These are phyloP conservation scores for Thinopyrum elongatum DNA, from an alignment of 176 grass and related monocot species.

Conservation along the genomic window DNA sequence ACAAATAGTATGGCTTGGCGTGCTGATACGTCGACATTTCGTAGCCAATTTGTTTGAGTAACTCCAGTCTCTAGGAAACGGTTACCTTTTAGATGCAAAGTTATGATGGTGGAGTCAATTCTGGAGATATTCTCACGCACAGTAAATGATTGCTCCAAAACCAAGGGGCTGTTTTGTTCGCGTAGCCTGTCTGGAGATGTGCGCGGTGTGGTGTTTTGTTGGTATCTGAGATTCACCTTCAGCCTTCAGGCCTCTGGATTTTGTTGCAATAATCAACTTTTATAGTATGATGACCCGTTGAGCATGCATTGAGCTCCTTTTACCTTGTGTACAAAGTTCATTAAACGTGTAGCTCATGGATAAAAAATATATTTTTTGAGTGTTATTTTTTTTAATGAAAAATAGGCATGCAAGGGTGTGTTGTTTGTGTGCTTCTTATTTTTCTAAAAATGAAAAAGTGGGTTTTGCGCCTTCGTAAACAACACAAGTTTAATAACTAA, in stretches of 20 bases:
- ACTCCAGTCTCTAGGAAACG: background rate
- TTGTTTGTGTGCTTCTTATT: no score
- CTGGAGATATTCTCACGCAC: background rate
- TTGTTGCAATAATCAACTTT: background rate
- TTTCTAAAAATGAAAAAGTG: no score
- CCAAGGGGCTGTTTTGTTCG: background rate
- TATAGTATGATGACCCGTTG: background rate
- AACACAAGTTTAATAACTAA: no score
- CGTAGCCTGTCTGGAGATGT: background rate
- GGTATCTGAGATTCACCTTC: background rate
- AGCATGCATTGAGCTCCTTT: background rate
- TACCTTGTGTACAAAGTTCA: no score
- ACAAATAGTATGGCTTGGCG: conserved; percentile 9
- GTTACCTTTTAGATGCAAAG: background rate
- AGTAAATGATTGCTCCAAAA: background rate
- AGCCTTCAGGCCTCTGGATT: background rate
- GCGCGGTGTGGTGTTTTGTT: background rate
- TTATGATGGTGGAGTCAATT: background rate
- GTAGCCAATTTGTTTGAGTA: background rate
- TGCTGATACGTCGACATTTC: background rate
- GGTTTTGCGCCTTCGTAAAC: no score
- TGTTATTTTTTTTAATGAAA: no score
- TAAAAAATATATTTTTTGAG: no score
- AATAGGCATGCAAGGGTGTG: no score
- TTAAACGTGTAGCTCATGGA: no score